Conservation (phyloP, 208 protist genomes). For the Wallacemonas rigidus region DNA sequence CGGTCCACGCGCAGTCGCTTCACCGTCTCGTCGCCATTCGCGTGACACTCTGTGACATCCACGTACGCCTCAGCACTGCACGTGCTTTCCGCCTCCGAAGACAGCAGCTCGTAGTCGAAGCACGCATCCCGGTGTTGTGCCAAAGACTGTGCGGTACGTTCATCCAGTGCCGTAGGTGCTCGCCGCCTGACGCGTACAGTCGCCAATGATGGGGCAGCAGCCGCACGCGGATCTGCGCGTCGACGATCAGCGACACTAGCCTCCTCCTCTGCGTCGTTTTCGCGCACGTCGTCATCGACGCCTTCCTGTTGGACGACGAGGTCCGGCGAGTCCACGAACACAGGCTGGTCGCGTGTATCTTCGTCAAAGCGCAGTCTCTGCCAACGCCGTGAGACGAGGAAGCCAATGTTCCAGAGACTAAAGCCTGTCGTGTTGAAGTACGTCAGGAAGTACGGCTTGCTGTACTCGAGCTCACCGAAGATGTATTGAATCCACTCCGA, state of each 20-base stretch:
- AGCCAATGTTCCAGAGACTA: slow-evolving; percentile 84
- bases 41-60: slow-evolving; percentile 7
- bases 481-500: slow-evolving; percentile 91
- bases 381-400: slow-evolving; percentile 59
- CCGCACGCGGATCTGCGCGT: too few species aligned
- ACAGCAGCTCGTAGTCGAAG: slow-evolving; percentile 13
- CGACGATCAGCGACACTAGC: too few species aligned
- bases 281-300: background rate
- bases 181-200: background rate
- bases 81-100: background rate
- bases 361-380: slow-evolving; percentile 56
- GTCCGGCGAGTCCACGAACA: slow-evolving; percentile 58
- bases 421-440: slow-evolving; percentile 92
- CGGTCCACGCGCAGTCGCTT: slow-evolving; percentile 41
- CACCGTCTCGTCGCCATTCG: background rate
- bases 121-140: slow-evolving; percentile 15
- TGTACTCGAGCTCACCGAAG: slow-evolving; percentile 78
- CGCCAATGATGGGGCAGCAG: too few species aligned
- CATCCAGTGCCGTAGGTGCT: background rate
- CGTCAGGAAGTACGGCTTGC: slow-evolving; percentile 91
- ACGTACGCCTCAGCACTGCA: slow-evolving; percentile 17
- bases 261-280: slow-evolving; percentile 4
- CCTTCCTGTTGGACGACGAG: slow-evolving; percentile 19
- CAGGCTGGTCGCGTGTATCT: slow-evolving; percentile 29
- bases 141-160: background rate